Evolutionary conservation across 192 early-diverging fungal species (phyloP).

Genomic region (Allomyces arbusculus): DNA sequence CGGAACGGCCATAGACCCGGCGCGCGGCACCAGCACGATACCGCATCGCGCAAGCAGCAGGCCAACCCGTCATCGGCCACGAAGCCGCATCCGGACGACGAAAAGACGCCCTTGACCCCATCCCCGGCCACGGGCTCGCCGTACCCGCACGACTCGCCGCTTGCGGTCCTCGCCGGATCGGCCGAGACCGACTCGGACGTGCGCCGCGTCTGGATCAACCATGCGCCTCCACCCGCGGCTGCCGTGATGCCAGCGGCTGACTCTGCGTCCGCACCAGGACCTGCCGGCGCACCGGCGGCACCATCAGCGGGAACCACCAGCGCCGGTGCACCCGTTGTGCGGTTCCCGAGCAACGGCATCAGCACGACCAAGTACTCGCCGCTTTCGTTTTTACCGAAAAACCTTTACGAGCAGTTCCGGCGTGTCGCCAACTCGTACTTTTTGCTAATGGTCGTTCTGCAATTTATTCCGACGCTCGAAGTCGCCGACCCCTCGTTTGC

Average conservation of each 20-base stretch:
- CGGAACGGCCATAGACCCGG: background rate
- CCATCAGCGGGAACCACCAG: too few species aligned
- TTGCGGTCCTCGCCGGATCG: background rate
- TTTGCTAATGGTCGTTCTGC: constrained; percentile 63
- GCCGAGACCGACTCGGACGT: background rate
- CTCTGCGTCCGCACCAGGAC: too few species aligned
- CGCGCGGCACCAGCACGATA: background rate
- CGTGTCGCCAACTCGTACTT: constrained; percentile 92
- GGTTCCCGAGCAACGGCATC: constrained; percentile 40
- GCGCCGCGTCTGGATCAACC: background rate
- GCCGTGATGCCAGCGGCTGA: background rate
- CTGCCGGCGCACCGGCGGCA: too few species aligned
- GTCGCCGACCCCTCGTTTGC: constrained; percentile 49
- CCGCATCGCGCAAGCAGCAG: background rate
- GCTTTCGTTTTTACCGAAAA: constrained; percentile 83
- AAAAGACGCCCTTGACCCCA: too few species aligned
- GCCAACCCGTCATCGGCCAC: background rate
- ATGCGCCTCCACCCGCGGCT: background rate
- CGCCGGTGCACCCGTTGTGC: background rate
- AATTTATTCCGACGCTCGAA: constrained; percentile 47
- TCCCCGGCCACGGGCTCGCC: too few species aligned
- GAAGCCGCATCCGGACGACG: background rate
- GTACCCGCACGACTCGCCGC: too few species aligned
- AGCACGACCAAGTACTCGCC: constrained; percentile 84
- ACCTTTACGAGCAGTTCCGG: constrained; percentile 92